A percentile compares a stretch with the other conserved stretches of the same genome.
phyloP scores from a whole-genome alignment of 2,329 filamentous ascomycete species.

The Cladophialophora carrionii region DNA sequence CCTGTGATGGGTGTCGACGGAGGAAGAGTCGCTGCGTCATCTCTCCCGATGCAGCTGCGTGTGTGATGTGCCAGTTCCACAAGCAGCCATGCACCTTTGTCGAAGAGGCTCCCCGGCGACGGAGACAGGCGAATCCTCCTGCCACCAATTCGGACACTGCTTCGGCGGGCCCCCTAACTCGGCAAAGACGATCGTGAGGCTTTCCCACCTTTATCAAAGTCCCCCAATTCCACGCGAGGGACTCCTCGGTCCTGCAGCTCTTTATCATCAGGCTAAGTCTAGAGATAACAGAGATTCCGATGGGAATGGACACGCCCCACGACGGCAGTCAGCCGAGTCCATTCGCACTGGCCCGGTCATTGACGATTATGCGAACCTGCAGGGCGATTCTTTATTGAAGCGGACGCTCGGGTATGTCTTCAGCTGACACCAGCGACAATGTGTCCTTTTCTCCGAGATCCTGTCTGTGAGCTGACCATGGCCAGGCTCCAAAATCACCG shows the following conservation, averaged over 20 bases:
- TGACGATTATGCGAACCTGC: slow-evolving; percentile 35
- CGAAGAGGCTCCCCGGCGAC: slow-evolving; percentile 36
- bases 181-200: slow-evolving; percentile 35
- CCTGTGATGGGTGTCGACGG: slow-evolving; percentile 38
- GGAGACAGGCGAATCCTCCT: slow-evolving; percentile 23
- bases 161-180: slow-evolving; percentile 29
- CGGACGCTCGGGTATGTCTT: slow-evolving; percentile 37
- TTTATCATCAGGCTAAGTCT: slow-evolving; percentile 33
- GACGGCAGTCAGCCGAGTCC: slow-evolving; percentile 33
- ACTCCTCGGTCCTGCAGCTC: slow-evolving; percentile 6
- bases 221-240: slow-evolving; percentile 6
- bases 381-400: slow-evolving; percentile 35
- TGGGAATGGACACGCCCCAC: slow-evolving; percentile 33
- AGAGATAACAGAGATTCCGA: slow-evolving; percentile 36
- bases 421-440: slow-evolving; percentile 3
- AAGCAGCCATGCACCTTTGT: slow-evolving; percentile 38
- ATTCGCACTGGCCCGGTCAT: slow-evolving; percentile 30
- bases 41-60: slow-evolving; percentile 25
- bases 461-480: slow-evolving; percentile 34
- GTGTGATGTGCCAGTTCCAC: slow-evolving; percentile 37
- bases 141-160: slow-evolving; percentile 22
- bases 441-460: slow-evolving; percentile 6
- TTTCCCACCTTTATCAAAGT: slow-evolving; percentile 27
- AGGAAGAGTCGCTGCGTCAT: slow-evolving; percentile 39
- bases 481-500: slow-evolving; percentile 37